Evolutionary conservation across 2,329 filamentous ascomycete genomes (phyloP), one percentile per base, ranked within the genome.

Genomic region (Fusarium humuli): DNA sequence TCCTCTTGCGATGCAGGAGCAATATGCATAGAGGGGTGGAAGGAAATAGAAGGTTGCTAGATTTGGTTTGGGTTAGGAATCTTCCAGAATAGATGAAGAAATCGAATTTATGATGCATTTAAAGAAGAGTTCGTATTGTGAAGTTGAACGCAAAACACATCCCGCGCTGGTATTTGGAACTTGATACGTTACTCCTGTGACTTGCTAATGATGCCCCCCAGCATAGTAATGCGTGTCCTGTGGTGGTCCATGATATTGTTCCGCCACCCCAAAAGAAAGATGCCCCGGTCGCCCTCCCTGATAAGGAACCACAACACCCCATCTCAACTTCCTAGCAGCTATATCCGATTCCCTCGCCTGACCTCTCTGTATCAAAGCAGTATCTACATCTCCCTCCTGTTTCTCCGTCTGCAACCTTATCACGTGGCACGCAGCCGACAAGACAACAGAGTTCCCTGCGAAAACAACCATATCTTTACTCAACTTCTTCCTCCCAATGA

Each of bases 1-100:
- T 2, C 65, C 69, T 1, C 47, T 71, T 3, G 40, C 65, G 0
- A 53, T 42, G 49, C 32, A 29, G 16, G 41, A 44, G 22, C 11
- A 23, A 4, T 44, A 44, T 44, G 22, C 20, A 3, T 44, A 44
- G 41, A 10, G 9, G 6, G 9, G 6, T 37, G 32, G 10, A 6
- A 5, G 32, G 6, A 23, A 6, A 34, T 18, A 34, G 16, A 10
- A 5, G 16, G 16, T 34, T 10, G 16, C 2, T 37, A 6, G 10
- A 11, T n/a, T n/a, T n/a, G 16, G 9, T 11, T 37, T 37, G 5
- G 34, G 9, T 4, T 37, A 11, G 16, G 16, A 9, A 18, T 1
- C 5, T 37, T 18, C 11, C 9, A 11, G 34, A 10, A 37, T 37
- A 37, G 18, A 37, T 37, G 34, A 37, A 29, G 18, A 37, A 37